Evolutionary conservation across 2,329 filamentous ascomycete genomes (phyloP), one percentile per base, ranked within the genome.

Genomic region (Cadophora gregata): DNA sequence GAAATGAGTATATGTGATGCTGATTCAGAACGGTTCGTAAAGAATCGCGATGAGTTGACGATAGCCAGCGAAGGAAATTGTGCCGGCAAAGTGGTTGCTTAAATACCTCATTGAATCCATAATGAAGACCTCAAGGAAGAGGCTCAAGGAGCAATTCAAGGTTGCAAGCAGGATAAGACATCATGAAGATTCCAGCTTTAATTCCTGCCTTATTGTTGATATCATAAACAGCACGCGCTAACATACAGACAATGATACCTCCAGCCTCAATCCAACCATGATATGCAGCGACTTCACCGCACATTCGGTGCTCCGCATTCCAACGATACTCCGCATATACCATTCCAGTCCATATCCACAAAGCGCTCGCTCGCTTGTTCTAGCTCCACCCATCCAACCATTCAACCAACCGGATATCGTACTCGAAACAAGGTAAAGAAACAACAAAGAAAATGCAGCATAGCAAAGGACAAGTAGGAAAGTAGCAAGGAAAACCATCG

Each of bases 381-480:
- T 25, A 12, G 14, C 45, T 62, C 27, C 59, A 62, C 45, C 21
- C 45, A 25, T 16, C 29, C 42, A 50, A 4, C n/a, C 59, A 50
- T 45, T 33, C 56, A 45, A 33, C 38, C 59, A 50, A 50, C 29
- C 45, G 59, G 59, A 62, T 62, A 62, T 62, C 36, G 61, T 63
- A 45, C 48, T 55, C 25, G 56, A 63, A 58, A 12, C 55, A 21
- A 25, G 21, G 55, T 21, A 55, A 47, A 42, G 16, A 36, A 51
- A 63, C 19, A 63, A 45, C 16, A 47, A 29, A 48, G 25, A 31
- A 58, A 58, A 58, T 6, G 1, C 31, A 38, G 38, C 19, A 16
- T 12, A 25, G 12, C 21, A 45, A 45, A 31, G 42, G 24, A 62
- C n/a, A 47, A 47, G 38, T 42, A 33, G 21, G 24, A 60, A 16